A percentile compares a stretch with the other conserved stretches of the same genome.
phyloP scores from a whole-genome alignment of 371 early-diverging fungal species.

The Mucor piriformis region DNA sequence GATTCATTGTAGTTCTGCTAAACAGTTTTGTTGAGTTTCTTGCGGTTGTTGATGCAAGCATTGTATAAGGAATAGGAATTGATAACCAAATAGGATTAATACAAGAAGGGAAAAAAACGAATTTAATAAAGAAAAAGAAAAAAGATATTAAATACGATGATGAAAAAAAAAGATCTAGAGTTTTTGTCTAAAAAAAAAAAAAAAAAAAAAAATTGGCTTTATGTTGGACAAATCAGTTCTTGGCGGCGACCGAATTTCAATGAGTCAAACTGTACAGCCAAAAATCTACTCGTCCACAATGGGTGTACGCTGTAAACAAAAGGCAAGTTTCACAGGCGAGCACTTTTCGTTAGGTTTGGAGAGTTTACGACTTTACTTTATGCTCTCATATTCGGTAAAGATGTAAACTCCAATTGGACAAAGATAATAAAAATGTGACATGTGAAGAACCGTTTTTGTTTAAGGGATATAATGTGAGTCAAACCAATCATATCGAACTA shows the following conservation, averaged over 20 bases:
- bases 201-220: slow-evolving; percentile 2
- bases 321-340: neutral
- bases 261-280: neutral
- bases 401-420: neutral
- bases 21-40: slow-evolving; percentile 19
- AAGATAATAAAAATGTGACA: neutral
- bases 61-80: no score
- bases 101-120: slow-evolving; percentile 6
- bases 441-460: neutral
- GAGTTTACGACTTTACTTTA: no score
- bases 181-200: slow-evolving; percentile 1
- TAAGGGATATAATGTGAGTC: slow-evolving; percentile 28
- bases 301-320: slow-evolving; percentile 2
- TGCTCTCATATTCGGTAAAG: no score
- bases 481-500: slow-evolving; percentile 21
- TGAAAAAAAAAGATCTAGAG: slow-evolving; percentile 13
- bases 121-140: neutral
- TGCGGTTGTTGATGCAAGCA: slow-evolving; percentile 23
- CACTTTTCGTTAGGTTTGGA: no score
- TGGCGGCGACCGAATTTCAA: slow-evolving; percentile 13
- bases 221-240: slow-evolving; percentile 18
- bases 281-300: neutral
- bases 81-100: slow-evolving; percentile 2
- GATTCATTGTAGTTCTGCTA: slow-evolving; percentile 1
- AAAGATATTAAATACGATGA: slow-evolving; percentile 5